Evolutionary conservation across 495 filamentous ascomycete genomes (phyloP).

Genomic region (Usnea hakonensis): DNA sequence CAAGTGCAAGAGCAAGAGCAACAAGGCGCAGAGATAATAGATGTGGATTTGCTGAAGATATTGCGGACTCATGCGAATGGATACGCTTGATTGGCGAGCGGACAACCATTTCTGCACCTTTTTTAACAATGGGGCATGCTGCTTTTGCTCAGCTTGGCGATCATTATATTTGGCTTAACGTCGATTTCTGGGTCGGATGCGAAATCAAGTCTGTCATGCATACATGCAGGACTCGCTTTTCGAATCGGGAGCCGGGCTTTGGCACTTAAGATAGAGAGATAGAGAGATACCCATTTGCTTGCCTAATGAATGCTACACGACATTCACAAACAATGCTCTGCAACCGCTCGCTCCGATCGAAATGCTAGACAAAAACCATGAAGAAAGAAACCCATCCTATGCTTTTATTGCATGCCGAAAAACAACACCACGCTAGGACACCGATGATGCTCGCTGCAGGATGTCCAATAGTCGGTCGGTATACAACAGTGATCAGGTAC

Average conservation of each 20-base stretch:
- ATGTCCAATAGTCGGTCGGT: background rate
- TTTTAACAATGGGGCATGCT: too few relatives aligned
- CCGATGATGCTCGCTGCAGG: background rate
- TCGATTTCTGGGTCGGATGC: too few relatives aligned
- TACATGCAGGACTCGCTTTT: background rate
- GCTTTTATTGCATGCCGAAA: background rate
- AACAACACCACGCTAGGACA: background rate
- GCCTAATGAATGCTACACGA: background rate
- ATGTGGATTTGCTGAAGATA: constrained; percentile 4
- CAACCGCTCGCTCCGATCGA: background rate
- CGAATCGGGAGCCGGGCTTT: background rate
- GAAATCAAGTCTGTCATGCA: too few relatives aligned
- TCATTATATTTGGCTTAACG: too few relatives aligned
- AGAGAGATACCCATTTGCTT: background rate
- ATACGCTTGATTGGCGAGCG: background rate
- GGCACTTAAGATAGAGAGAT: too few relatives aligned
- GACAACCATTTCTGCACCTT: too few relatives aligned
- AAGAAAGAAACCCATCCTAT: background rate
- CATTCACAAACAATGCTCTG: background rate
- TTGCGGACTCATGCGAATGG: background rate
- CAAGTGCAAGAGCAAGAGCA: too few relatives aligned
- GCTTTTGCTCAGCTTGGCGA: too few relatives aligned
- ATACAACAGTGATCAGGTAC: background rate
- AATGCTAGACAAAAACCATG: background rate
- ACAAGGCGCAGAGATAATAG: too few relatives aligned